A percentile compares a stretch with the other conserved stretches of the same genome.
Evolutionary conservation across 768 basidiomycete species (phyloP).

Genomic region (Psilocybe subaeruginosa): DNA sequence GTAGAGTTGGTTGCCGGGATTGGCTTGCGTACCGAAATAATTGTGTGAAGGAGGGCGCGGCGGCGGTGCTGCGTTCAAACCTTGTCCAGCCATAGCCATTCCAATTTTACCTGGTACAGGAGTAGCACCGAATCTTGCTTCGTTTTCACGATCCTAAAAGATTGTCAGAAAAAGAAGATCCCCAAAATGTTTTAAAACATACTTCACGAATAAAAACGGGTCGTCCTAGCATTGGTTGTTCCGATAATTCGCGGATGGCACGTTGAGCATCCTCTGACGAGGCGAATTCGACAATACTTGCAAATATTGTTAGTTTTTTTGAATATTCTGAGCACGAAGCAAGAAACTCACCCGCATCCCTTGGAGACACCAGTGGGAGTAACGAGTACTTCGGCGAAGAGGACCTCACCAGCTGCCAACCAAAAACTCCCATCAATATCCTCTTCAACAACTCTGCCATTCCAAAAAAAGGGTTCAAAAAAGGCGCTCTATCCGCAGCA

Average conservation of each 20-base stretch:
- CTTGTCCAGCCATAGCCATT: conserved; percentile 94
- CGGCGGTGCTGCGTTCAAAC: conserved; percentile 76
- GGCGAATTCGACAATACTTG: conserved; percentile 93
- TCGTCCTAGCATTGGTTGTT: conserved; percentile 87
- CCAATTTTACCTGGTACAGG: conserved; percentile 97
- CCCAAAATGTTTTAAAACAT: conserved; percentile 7
- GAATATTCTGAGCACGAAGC: conserved; percentile 8
- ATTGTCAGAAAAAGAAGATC: not conserved
- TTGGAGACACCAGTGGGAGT: conserved; percentile 97
- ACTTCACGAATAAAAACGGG: conserved; percentile 98
- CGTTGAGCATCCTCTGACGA: conserved; percentile 89
- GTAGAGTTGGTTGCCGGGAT: conserved; percentile 91
- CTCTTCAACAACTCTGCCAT: conserved; percentile 68
- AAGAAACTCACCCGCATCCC: conserved; percentile 88
- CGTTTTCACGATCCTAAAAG: conserved; percentile 90
- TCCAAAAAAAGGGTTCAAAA: conserved; percentile 44
- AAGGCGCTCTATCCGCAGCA: conserved; percentile 29
- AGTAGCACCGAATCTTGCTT: conserved; percentile 93
- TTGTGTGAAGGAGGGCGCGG: conserved; percentile 85
- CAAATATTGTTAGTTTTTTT: conserved; percentile 5
- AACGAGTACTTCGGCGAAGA: conserved; percentile 98
- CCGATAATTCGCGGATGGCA: conserved; percentile 88
- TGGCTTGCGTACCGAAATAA: conserved; percentile 57
- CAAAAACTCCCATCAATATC: conserved; percentile 96
- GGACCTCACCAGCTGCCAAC: conserved; percentile 97